Evolutionary conservation across 345 rosid genomes (phyloP), one percentile per base, ranked within the genome.

Genomic region (Eutrema japonicum): DNA sequence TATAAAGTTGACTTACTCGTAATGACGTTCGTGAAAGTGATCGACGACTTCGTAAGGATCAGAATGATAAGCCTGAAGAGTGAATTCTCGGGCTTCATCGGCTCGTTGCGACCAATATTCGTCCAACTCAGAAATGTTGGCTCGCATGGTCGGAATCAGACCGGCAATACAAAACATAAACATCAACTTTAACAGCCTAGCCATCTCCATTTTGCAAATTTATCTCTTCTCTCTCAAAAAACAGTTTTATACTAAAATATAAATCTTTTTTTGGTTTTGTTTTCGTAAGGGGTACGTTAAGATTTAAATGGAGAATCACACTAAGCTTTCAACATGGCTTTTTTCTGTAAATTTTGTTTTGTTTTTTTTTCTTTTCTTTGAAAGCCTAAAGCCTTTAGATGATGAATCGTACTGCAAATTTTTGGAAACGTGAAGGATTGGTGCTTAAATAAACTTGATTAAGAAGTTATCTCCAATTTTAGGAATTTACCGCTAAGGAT

Each of bases 61-160:
- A 2, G 89, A 84, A 46, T 70, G 43, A 33, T 79, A 92, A 3
- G 96, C 83, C 8, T 75, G 53, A 4, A 73, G 38, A 35, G 82
- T 52, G 12, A 74, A 72, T 8, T 80, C 61, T 10, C 53, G 42
- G 36, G 96, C 88, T 37, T 70, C 70, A 10, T 65, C 67, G 22
- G 84, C 85, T 11, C 78, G 76, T 47, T 58, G 16, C 38, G 70
- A 68, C 97, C 94, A 88, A 63, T 92, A 89, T 8, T 81, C 85
- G 18, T 92, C 96, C 30, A 71, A 70, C 49, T 81, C 82, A 7
- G 64, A 68, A 2, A 78, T 66, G 69, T 83, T n/a, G 16, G 88
- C 91, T 66, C n/a, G 36, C 35, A 66, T 56, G 73, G 65, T 42
- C 47, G 63, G 76, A 48, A 79, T 45, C 40, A 74, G 18, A 64